A percentile compares a stretch with the other conserved stretches of the same genome.
phyloP scores from a whole-genome alignment of 2,329 filamentous ascomycete genomes.

The Penicillium italicum region DNA sequence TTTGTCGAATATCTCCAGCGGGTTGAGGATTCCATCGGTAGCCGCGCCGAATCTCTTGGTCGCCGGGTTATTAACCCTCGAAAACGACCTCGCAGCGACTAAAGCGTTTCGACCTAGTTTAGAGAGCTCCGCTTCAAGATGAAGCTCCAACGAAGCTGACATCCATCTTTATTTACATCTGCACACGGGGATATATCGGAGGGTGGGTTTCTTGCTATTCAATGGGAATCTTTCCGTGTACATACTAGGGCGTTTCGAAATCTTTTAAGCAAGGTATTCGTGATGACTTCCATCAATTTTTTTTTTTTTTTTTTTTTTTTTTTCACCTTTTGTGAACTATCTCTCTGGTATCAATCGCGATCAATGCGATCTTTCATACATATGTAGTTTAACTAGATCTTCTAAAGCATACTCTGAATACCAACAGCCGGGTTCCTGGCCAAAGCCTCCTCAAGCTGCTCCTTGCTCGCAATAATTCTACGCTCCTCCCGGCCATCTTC shows the following conservation, averaged over 20 bases:
- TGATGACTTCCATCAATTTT: neutral
- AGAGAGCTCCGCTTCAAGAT: neutral
- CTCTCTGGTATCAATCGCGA: neutral
- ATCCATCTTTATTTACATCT: neutral
- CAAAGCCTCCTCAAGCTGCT: slow-evolving; percentile 14
- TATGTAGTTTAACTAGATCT: neutral
- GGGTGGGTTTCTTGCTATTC: neutral
- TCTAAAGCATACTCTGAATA: neutral
- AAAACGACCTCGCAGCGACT: slow-evolving; percentile 3
- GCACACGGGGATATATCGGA: neutral
- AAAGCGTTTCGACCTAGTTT: neutral
- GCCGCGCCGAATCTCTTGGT: neutral
- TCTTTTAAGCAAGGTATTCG: neutral
- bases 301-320: no score
- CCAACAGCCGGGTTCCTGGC: neutral
- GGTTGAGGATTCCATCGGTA: slow-evolving; percentile 1
- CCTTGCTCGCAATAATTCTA: neutral
- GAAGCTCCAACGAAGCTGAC: neutral
- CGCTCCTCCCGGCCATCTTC: neutral
- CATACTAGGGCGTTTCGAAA: neutral
- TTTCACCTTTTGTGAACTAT: neutral
- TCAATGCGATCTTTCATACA: neutral
- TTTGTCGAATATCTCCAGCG: slow-evolving; percentile 7
- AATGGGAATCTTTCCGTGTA: neutral
- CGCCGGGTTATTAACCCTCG: slow-evolving; percentile 1